A percentile compares a stretch with the other conserved stretches of the same genome.
Evolutionary conservation across 2,329 filamentous ascomycete genomes (phyloP).

Genomic region (Alternaria viburni): DNA sequence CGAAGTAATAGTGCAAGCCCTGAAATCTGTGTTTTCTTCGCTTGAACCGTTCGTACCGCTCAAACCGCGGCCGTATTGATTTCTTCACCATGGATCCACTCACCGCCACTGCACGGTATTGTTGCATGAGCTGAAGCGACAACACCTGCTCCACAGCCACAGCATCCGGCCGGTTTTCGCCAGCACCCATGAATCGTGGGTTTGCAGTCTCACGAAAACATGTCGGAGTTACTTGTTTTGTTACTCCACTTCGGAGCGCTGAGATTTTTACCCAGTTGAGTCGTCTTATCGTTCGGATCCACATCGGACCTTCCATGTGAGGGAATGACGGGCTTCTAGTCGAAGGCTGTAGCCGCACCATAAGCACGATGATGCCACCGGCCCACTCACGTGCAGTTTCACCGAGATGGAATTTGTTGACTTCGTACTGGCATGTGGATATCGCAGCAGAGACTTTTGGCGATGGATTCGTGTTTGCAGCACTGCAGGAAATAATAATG

Average conservation of each 20-base stretch:
- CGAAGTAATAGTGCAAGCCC: not conserved
- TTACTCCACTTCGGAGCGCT: conserved; percentile 2
- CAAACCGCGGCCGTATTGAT: not conserved
- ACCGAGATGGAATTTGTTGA: not conserved
- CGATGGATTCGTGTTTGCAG: not conserved
- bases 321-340: conserved; percentile 4
- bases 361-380: conserved; percentile 10
- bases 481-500: not conserved
- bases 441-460: conserved; percentile 6
- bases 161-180: conserved; percentile 16
- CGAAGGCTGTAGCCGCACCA: not conserved
- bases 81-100: not conserved
- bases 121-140: conserved; percentile 10
- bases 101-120: not conserved
- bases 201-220: conserved; percentile 5
- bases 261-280: conserved; percentile 3
- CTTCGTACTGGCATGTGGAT: conserved; percentile 3
- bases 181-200: conserved; percentile 7
- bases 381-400: conserved; percentile 4
- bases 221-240: not conserved
- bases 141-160: conserved; percentile 15
- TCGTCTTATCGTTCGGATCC: not conserved
- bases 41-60: not conserved
- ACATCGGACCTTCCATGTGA: not conserved
- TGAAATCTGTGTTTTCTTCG: not conserved